These are phyloP conservation scores for Pythium grandisporangium DNA, from an alignment of 352 stramenopile species.

Conservation along the genomic window DNA sequence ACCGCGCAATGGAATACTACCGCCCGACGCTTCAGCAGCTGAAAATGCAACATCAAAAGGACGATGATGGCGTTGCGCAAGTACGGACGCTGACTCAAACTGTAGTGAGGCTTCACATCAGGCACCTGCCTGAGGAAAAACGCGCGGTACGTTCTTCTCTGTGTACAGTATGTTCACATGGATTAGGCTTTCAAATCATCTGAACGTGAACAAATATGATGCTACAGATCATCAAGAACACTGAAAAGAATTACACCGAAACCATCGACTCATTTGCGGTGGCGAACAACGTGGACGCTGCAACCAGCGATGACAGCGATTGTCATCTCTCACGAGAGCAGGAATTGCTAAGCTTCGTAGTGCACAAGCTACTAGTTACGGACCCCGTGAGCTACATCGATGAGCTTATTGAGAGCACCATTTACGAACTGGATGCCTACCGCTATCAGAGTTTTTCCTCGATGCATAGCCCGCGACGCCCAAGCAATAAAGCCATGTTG, in stretches of 20 bases:
- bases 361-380: slow-evolving; percentile 28
- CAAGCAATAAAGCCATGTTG: no score
- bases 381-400: slow-evolving; percentile 41
- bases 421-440: slow-evolving; percentile 27
- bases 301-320: no score
- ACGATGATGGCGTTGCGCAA: slow-evolving; percentile 16
- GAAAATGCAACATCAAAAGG: slow-evolving; percentile 8
- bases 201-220: neutral
- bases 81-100: slow-evolving; percentile 27
- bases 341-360: slow-evolving; percentile 21
- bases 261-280: neutral
- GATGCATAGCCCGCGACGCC: no score
- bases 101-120: slow-evolving; percentile 30
- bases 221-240: slow-evolving; percentile 32
- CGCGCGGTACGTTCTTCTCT: slow-evolving; percentile 10
- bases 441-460: slow-evolving; percentile 27
- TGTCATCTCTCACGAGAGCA: no score
- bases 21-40: slow-evolving; percentile 19
- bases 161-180: neutral
- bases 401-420: slow-evolving; percentile 21
- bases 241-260: slow-evolving; percentile 16
- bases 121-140: slow-evolving; percentile 24
- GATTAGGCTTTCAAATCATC: slow-evolving; percentile 1
- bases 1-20: slow-evolving; percentile 47
- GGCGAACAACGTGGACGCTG: no score